phyloP scores from a whole-genome alignment of 2,329 filamentous ascomycete genomes.

The Aspergillus phoenicis region DNA sequence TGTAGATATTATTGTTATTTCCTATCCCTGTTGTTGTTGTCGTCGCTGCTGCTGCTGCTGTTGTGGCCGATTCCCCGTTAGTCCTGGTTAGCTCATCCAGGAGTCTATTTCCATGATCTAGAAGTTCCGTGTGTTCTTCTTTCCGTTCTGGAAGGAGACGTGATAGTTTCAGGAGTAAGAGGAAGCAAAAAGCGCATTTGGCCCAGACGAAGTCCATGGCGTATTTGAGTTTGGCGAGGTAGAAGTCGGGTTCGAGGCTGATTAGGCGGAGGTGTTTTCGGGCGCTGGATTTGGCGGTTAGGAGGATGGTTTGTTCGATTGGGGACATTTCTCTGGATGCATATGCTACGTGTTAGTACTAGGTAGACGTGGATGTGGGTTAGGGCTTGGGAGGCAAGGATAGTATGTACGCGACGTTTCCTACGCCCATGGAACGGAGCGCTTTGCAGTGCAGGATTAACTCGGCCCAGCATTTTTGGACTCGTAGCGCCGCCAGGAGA shows the following conservation, averaged over 20 bases:
- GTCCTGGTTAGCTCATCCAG: conserved; percentile 46
- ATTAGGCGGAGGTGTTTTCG: conserved; percentile 55
- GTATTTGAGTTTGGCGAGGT: conserved; percentile 56
- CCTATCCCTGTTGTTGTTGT: conserved; percentile 44
- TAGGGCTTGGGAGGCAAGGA: background rate
- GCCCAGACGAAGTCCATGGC: conserved; percentile 63
- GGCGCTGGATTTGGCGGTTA: conserved; percentile 55
- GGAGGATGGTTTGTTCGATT: conserved; percentile 51
- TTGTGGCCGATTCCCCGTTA: too few species aligned
- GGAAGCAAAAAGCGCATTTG: conserved; percentile 60
- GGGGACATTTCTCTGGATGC: conserved; percentile 50
- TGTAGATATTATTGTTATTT: conserved; percentile 41
- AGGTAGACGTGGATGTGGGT: background rate
- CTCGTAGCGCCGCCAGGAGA: conserved; percentile 50
- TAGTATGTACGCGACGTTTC: conserved; percentile 48
- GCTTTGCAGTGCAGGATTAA: conserved; percentile 57
- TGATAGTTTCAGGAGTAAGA: conserved; percentile 57
- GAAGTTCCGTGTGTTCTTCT: conserved; percentile 43
- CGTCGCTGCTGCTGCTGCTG: conserved; percentile 29
- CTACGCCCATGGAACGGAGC: conserved; percentile 51
- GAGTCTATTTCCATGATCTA: conserved; percentile 48
- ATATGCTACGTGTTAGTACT: background rate
- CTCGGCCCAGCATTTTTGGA: conserved; percentile 58
- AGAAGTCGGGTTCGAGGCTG: conserved; percentile 48
- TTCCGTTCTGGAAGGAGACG: conserved; percentile 50